Base-by-base conservation (phyloP, 225 moss, liverwort and hornwort genomes). In the Bryum argenteum region DNA sequence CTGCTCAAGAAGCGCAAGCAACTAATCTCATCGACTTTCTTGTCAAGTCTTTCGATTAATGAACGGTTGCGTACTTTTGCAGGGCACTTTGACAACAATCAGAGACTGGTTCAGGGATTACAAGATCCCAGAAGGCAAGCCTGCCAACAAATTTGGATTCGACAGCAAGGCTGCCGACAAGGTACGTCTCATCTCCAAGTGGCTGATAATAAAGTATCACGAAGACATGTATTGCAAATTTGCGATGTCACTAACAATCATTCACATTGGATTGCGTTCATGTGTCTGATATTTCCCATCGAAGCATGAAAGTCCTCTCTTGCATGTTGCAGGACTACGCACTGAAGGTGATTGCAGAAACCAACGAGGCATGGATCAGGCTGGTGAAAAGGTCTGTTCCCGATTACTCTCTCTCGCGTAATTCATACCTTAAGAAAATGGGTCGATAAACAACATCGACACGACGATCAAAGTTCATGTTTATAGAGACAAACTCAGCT, bases 21-120 rank as follows among this genome's bases (percentile, higher is more conserved):
- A 16, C 47, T 21, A 53, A 11, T 37, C 4, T 33, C 4, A 4
- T 33, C 7, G 33, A 6, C 7, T 3, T 33, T 33, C 33, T 4
- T 33, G 33, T 33, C 33, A 33, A 28, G 28, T 28, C 28, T 28
- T 2, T 28, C 28, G 28, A 28, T 33, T 33, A 2, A 33, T 0
- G 5, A 33, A 4, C 33, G 33, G 5, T 33, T 33, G 33, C 33
- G 5, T 33, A 33, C 33, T 33, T 33, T 76, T 72, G 61, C 83
- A 98, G 97, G 97, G 92, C 61, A 94, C 94, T 55, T 79, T 98
- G 71, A 85, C 87, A 65, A 89, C 92, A 28, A 98, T 98, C 24
- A 84, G 88, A 66, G 87, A 98, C 50, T 98, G 97, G 97, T 94
- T 98, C 58, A 89, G 89, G 69, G 92, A 98, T 73, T 98, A 98